Evolutionary conservation across 2,329 filamentous ascomycete genomes (phyloP), one percentile per base, ranked within the genome.

Genomic region (Zymoseptoria brevis): DNA sequence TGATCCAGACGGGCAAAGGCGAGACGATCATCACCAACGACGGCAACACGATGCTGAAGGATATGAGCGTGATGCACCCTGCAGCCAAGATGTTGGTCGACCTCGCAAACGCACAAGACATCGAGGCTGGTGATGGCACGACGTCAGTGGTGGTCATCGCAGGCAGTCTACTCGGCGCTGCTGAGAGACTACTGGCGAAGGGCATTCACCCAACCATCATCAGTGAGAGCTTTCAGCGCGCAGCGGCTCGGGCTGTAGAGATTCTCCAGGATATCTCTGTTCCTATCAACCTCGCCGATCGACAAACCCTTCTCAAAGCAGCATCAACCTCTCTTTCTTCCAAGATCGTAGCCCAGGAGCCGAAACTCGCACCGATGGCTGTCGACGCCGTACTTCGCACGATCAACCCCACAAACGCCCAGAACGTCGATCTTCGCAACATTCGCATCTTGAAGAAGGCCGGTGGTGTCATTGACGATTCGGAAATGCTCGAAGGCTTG

Each of bases 1-100:
- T 96, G 92, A 97, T 99, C 71, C 89, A 95, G 81, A 95, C 88
- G 61, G 89, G 91, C 74, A 96, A 90, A 79, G 94, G 93, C 78
- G 90, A 96, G 77, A 96, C 92, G 60, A 94, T 97, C 75, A 99
- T 99, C 79, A 99, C 94, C 72, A 99, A 99, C 81, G 94, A 99
- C 78, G 94, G 94, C 75, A 96, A 95, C 80, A 99, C 94, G 59
- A 99, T 99, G 93, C 80, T 99, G 73, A 96, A 89, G 80, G 93
- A 93, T 81, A 97, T 99, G 94, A 89, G 90, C 66, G 94, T 99
- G 67, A 91, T 99, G 88, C 94, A 99, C 74, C 94, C 94, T n/a
- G 96, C 95, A 54, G 94, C 94, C 55, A 96, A 96, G 80, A 99
- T 99, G 94, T 83, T 99, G 67, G 94, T 99, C 71, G 92, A 99